Conservation (phyloP, 352 stramenopile genomes). For the Globisporangium rhizosaccharum region DNA sequence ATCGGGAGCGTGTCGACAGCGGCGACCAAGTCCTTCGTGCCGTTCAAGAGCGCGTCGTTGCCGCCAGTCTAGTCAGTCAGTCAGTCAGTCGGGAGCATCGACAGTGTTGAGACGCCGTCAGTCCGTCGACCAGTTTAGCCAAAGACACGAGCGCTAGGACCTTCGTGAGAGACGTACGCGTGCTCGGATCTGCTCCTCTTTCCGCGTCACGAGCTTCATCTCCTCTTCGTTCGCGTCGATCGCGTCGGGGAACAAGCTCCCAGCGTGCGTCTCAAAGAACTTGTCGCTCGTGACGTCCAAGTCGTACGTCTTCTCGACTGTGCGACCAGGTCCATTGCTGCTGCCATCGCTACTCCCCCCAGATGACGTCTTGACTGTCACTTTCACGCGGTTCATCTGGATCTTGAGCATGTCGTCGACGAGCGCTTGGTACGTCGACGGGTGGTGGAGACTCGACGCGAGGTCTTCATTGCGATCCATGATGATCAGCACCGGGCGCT, state of each 20-base stretch:
- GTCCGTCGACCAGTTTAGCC: background rate
- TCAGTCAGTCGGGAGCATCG: background rate
- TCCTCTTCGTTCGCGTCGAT: constrained; percentile 87
- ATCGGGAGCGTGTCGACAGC: constrained; percentile 79
- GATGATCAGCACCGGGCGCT: constrained; percentile 95
- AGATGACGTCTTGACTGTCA: constrained; percentile 62
- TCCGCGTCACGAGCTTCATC: constrained; percentile 83
- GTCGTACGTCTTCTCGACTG: constrained; percentile 69
- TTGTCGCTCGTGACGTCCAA: constrained; percentile 77
- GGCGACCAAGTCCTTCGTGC: constrained; percentile 77
- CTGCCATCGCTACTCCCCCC: constrained; percentile 9
- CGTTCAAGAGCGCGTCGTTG: constrained; percentile 56
- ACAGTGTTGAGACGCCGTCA: too few relatives aligned
- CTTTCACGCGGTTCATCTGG: constrained; percentile 94
- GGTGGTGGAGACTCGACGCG: constrained; percentile 93
- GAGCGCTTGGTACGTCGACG: constrained; percentile 91
- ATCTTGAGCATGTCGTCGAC: constrained; percentile 96
- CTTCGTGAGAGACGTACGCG: constrained; percentile 13
- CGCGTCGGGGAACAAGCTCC: constrained; percentile 71
- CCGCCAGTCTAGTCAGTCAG: constrained; percentile 40
- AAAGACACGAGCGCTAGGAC: background rate
- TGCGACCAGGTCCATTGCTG: constrained; percentile 16
- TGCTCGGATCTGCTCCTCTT: constrained; percentile 79
- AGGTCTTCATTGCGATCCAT: constrained; percentile 97
- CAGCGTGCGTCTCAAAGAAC: constrained; percentile 78